Percentiles rank a stretch among this genome's conserved stretches.
phyloP scores from a whole-genome alignment of 768 basidiomycete species.

The Suillus decipiens region DNA sequence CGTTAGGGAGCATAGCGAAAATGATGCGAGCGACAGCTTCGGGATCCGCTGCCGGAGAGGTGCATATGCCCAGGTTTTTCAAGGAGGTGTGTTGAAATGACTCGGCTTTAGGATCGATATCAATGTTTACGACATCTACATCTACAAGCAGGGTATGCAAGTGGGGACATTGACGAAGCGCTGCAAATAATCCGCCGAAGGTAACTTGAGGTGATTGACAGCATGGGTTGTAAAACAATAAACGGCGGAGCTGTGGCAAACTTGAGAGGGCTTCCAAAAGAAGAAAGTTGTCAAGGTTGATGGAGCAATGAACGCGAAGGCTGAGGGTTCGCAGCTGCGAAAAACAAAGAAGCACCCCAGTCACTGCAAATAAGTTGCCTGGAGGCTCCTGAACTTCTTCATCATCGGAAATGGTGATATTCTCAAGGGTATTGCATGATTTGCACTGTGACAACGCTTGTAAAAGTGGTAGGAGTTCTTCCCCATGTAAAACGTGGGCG shows the following conservation, averaged over 20 bases:
- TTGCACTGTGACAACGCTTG: neutral
- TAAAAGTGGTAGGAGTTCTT: neutral
- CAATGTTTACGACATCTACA: neutral
- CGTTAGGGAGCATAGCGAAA: neutral
- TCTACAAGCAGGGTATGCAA: neutral
- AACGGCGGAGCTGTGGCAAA: neutral
- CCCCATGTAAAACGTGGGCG: neutral
- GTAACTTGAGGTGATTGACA: neutral
- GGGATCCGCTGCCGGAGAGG: neutral
- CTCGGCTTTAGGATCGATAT: neutral
- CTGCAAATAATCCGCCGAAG: neutral
- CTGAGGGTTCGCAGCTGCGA: neutral
- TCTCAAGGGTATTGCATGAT: neutral
- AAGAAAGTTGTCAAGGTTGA: neutral
- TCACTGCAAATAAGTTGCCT: neutral
- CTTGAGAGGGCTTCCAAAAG: neutral
- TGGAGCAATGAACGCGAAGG: neutral
- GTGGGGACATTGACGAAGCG: neutral
- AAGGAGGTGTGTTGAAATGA: neutral
- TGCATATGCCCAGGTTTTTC: neutral
- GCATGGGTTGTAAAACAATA: neutral
- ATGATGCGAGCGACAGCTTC: conserved; percentile 1
- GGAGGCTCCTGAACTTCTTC: neutral
- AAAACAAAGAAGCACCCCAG: neutral
- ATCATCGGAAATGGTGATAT: neutral